Evolutionary conservation across 2,329 filamentous ascomycete species (phyloP).

Genomic region (Calonectria ilicicola): DNA sequence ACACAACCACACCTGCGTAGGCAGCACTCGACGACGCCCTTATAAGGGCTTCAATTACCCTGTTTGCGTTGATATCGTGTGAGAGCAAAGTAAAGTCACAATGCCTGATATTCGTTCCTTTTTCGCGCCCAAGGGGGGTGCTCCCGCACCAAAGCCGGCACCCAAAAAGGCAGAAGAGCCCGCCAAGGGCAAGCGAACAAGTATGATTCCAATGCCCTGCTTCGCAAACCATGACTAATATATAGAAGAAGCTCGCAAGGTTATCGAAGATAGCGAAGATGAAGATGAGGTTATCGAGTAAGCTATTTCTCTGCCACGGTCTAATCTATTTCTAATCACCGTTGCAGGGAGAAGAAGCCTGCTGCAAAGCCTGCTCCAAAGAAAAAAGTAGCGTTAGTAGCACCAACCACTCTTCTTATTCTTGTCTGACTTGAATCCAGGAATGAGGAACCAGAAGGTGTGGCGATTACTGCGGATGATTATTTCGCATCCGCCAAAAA

Average conservation of each 20-base stretch:
- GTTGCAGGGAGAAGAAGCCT: conserved; percentile 63
- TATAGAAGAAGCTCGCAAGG: conserved; percentile 67
- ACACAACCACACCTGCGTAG: conserved; percentile 31
- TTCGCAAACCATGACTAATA: conserved; percentile 29
- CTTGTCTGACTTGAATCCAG: conserved; percentile 41
- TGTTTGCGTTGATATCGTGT: conserved; percentile 11
- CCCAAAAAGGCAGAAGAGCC: conserved; percentile 60
- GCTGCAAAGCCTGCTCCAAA: conserved; percentile 60
- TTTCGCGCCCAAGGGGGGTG: conserved; percentile 81
- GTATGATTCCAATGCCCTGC: conserved; percentile 43
- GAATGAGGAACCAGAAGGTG: conserved; percentile 58
- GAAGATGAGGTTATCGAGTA: conserved; percentile 71
- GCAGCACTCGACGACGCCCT: conserved; percentile 37
- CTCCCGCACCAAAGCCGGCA: conserved; percentile 62
- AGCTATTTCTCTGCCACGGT: conserved; percentile 1
- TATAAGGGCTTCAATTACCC: conserved; percentile 31
- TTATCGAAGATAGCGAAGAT: conserved; percentile 85
- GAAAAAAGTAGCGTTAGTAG: conserved; percentile 67
- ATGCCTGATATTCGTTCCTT: conserved; percentile 96
- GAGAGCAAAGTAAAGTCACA: conserved; percentile 22
- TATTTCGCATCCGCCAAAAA: conserved; percentile 66
- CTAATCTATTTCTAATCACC: conserved; percentile 25
- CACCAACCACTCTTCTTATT: background rate
- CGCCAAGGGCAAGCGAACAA: conserved; percentile 58
- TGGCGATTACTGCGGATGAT: conserved; percentile 66